phyloP scores from a whole-genome alignment of 331 rosid species.

The Telfairia occidentalis region DNA sequence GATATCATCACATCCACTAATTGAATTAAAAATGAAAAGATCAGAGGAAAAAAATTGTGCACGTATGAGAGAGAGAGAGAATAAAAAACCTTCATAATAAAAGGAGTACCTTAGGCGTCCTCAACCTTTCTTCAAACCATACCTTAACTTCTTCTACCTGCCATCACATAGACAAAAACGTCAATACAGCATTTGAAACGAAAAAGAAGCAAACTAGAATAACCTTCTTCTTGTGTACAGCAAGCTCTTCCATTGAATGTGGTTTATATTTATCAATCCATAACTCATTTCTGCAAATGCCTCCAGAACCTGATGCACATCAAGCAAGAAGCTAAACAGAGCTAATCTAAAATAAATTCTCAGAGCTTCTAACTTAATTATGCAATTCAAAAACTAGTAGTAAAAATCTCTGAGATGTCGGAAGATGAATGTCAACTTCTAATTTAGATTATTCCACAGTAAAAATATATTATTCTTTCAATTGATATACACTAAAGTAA shows the following conservation, averaged over 20 bases:
- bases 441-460: not conserved
- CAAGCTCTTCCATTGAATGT: conserved; percentile 56
- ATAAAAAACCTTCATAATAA: not conserved
- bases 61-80: not conserved
- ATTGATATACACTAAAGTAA: not conserved
- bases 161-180: conserved; percentile 12
- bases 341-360: not conserved
- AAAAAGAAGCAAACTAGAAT: conserved; percentile 12
- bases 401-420: not conserved
- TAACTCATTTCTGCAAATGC: conserved; percentile 33
- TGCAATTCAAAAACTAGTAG: not conserved
- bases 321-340: conserved; percentile 18
- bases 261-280: conserved; percentile 88
- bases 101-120: conserved; percentile 42
- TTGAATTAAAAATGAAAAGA: not conserved
- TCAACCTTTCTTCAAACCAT: conserved; percentile 78
- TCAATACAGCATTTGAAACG: conserved; percentile 2
- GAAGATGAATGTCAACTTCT: not conserved
- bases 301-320: conserved; percentile 33
- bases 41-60: not conserved
- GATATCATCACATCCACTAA: not conserved
- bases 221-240: conserved; percentile 91
- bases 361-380: not conserved
- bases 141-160: conserved; percentile 74
- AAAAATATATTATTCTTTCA: not conserved